Conservation (phyloP, 2,329 filamentous ascomycete genomes). For the Verticillium longisporum region DNA sequence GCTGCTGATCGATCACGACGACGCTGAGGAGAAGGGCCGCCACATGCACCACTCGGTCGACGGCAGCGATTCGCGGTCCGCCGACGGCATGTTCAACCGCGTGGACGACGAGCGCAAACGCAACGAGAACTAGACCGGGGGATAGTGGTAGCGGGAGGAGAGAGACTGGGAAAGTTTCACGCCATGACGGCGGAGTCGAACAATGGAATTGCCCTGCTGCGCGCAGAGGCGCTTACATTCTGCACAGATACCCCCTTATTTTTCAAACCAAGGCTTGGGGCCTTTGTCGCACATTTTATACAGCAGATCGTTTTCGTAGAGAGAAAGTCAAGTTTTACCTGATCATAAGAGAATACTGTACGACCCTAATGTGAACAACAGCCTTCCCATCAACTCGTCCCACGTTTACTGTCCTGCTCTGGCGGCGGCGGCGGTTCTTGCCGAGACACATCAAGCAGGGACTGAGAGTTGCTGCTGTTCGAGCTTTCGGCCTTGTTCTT, state of each 20-base stretch:
- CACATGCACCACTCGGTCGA: neutral
- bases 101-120: neutral
- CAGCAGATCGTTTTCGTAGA: neutral
- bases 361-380: neutral
- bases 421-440: neutral
- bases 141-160: neutral
- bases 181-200: neutral
- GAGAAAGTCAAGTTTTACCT: neutral
- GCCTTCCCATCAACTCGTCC: neutral
- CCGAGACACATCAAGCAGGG: neutral
- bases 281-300: neutral
- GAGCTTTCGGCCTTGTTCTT: neutral
- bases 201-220: neutral
- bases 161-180: neutral
- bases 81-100: neutral
- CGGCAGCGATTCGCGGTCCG: neutral
- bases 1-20: conserved; percentile 40
- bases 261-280: neutral
- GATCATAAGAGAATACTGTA: neutral
- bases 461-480: neutral
- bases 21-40: conserved; percentile 28
- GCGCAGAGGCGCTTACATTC: neutral
- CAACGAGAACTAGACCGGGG: neutral
- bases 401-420: neutral
- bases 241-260: neutral